A percentile compares a stretch with the other conserved stretches of the same genome.
phyloP scores from a whole-genome alignment of 1,284 basidiomycete genomes.

The Ganoderma resinaceum region DNA sequence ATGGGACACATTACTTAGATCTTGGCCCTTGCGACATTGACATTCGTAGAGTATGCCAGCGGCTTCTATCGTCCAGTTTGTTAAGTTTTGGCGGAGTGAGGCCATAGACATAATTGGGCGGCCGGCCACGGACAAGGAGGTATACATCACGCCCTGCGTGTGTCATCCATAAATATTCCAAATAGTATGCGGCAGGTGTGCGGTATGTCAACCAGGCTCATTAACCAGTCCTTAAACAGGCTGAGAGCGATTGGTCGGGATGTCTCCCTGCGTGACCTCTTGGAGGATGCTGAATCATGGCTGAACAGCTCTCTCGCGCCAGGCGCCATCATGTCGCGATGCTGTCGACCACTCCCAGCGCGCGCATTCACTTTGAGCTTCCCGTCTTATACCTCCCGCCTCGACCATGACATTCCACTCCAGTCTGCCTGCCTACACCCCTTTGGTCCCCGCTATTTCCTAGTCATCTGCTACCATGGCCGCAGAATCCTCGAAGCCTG shows the following conservation, averaged over 20 bases:
- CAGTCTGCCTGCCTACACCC: background rate
- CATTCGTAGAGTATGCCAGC: too few relatives aligned
- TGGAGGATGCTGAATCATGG: slow-evolving; percentile 30
- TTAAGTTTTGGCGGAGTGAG: background rate
- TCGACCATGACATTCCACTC: slow-evolving; percentile 11
- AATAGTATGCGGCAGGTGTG: slow-evolving; percentile 21
- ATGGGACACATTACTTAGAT: too few relatives aligned
- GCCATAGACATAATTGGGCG: background rate
- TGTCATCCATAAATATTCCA: slow-evolving; percentile 28
- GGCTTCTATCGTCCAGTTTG: background rate
- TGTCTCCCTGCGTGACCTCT: slow-evolving; percentile 23
- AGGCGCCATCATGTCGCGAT: slow-evolving; percentile 28
- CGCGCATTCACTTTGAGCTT: slow-evolving; percentile 24
- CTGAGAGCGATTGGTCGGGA: slow-evolving; percentile 27
- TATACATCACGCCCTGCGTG: slow-evolving; percentile 1
- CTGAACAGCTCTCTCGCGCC: background rate
- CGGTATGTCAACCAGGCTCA: slow-evolving; percentile 1
- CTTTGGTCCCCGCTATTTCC: background rate
- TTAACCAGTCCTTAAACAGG: slow-evolving; percentile 14
- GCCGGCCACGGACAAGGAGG: background rate
- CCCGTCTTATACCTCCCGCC: slow-evolving; percentile 22
- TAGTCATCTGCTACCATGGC: slow-evolving; percentile 16
- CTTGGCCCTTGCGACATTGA: background rate
- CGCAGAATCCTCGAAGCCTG: slow-evolving; percentile 24
- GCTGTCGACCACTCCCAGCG: slow-evolving; percentile 29